Percentiles rank a stretch among this genome's conserved stretches.
These are phyloP conservation scores for Xylaria sp. DNA, from an alignment of 2,329 filamentous ascomycete genomes.

Conservation along the genomic window DNA sequence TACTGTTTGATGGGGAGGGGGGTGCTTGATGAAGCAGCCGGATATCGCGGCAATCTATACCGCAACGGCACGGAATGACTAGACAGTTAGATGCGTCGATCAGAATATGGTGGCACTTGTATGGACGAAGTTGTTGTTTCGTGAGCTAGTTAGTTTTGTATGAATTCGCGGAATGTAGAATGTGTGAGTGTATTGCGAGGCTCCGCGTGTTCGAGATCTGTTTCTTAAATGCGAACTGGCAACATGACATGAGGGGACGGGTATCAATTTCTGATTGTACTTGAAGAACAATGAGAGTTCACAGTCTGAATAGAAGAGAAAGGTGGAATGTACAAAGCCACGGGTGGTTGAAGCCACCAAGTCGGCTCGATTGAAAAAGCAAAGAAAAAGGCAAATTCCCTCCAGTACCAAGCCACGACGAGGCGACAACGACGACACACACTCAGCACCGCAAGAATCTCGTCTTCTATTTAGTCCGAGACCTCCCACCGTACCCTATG, in stretches of 20 bases:
- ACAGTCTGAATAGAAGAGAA: constrained; percentile 46
- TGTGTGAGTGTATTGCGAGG: constrained; percentile 37
- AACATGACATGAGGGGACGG: constrained; percentile 49
- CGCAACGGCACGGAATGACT: constrained; percentile 31
- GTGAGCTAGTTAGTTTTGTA: constrained; percentile 38
- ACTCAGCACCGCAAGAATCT: constrained; percentile 44
- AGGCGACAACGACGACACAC: constrained; percentile 32
- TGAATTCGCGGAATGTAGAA: constrained; percentile 38
- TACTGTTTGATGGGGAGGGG: constrained; percentile 21
- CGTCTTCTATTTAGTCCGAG: constrained; percentile 46
- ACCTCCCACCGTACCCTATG: constrained; percentile 47
- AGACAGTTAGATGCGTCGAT: constrained; percentile 27
- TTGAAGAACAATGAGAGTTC: constrained; percentile 49
- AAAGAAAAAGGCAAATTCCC: constrained; percentile 45
- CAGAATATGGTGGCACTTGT: constrained; percentile 38
- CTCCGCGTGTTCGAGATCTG: constrained; percentile 42
- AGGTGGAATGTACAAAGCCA: constrained; percentile 52
- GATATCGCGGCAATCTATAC: constrained; percentile 19
- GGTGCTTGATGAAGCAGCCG: constrained; percentile 1
- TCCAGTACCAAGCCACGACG: constrained; percentile 44
- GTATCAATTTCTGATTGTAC: constrained; percentile 54
- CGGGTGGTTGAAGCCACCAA: constrained; percentile 46
- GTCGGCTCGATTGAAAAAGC: constrained; percentile 45
- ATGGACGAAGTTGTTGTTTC: constrained; percentile 39
- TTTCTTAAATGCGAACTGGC: constrained; percentile 49